Evolutionary conservation across 371 early-diverging fungal genomes (phyloP).

Genomic region (Nosema bombycis): DNA sequence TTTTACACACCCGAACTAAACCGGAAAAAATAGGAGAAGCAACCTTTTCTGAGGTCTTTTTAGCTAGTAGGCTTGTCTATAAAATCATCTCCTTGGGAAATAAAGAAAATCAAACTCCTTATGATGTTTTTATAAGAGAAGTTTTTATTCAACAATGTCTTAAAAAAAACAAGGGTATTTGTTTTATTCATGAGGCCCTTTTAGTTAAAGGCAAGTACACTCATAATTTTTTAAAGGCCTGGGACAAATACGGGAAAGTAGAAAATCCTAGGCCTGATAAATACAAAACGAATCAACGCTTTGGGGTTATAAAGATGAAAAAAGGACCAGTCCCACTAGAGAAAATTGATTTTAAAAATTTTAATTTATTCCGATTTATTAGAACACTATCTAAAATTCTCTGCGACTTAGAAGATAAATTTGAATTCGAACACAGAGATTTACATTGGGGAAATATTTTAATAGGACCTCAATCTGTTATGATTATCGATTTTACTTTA

Average conservation of each 20-base stretch:
- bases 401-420: constrained; percentile 68
- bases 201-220: constrained; percentile 47
- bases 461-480: constrained; percentile 51
- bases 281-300: constrained; percentile 53
- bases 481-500: constrained; percentile 57
- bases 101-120: not conserved
- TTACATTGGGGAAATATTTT: constrained; percentile 81
- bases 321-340: constrained; percentile 71
- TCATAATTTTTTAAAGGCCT: constrained; percentile 60
- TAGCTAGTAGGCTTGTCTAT: constrained; percentile 25
- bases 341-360: constrained; percentile 61
- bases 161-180: constrained; percentile 31
- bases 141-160: constrained; percentile 34
- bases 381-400: constrained; percentile 68
- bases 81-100: constrained; percentile 57
- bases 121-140: constrained; percentile 49
- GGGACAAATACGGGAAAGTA: constrained; percentile 69
- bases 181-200: constrained; percentile 32
- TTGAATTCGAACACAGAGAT: constrained; percentile 74
- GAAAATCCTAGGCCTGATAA: constrained; percentile 69
- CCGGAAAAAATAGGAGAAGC: constrained; percentile 60
- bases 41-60: constrained; percentile 60
- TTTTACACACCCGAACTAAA: constrained; percentile 20
- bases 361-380: constrained; percentile 67
- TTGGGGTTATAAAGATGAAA: constrained; percentile 69